These are phyloP conservation scores for Heritiera littoralis DNA, from an alignment of 345 rosid species.

Conservation along the genomic window DNA sequence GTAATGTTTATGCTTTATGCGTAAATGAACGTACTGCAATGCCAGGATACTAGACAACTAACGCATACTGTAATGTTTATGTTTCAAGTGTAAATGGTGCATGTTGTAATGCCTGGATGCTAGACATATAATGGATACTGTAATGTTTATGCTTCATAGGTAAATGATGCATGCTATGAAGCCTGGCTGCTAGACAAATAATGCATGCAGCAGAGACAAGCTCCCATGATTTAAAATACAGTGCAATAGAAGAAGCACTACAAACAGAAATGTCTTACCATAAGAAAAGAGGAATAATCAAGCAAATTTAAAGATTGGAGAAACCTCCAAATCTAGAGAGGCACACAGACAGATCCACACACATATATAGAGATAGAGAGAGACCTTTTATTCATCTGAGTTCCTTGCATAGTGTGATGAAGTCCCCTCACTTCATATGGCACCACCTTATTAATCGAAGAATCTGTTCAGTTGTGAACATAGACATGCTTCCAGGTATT, in stretches of 20 bases:
- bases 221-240: neutral
- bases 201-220: neutral
- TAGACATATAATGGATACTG: no score
- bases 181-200: neutral
- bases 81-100: no score
- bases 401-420: conserved; percentile 94
- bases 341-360: no score
- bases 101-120: no score
- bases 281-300: neutral
- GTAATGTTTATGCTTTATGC: neutral
- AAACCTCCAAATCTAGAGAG: no score
- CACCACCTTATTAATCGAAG: conserved; percentile 94
- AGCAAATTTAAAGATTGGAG: neutral
- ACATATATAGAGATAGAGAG: neutral
- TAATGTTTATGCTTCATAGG: no score
- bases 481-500: conserved; percentile 93
- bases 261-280: neutral
- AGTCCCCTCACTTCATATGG: conserved; percentile 99
- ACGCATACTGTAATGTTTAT: no score
- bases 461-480: conserved; percentile 96
- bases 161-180: no score
- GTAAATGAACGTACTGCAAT: neutral
- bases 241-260: neutral
- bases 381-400: conserved; percentile 93
- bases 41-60: no score